A percentile compares a stretch with the other conserved stretches of the same genome.
These are phyloP conservation scores for Aureobasidium namibiae DNA, from an alignment of 2,329 filamentous ascomycete species.

Conservation along the genomic window DNA sequence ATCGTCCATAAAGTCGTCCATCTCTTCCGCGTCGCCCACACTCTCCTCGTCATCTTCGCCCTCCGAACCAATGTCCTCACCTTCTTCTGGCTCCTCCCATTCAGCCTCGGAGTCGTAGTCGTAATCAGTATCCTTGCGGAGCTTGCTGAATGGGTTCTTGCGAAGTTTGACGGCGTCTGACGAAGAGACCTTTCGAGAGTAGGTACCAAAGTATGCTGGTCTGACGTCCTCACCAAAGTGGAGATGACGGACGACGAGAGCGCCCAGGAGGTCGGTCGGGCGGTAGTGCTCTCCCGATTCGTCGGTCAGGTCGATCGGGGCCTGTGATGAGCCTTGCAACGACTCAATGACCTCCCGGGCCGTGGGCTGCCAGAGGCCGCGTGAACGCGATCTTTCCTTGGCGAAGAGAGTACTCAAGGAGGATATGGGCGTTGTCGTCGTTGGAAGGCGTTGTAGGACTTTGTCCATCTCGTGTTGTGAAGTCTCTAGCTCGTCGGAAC, in stretches of 20 bases:
- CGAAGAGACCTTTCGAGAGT: conserved; percentile 50
- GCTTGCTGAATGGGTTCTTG: conserved; percentile 46
- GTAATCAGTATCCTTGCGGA: conserved; percentile 61
- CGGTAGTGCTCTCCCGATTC: conserved; percentile 24
- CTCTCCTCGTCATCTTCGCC: conserved; percentile 62
- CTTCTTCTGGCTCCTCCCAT: conserved; percentile 71
- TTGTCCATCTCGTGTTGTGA: conserved; percentile 4
- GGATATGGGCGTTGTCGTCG: not conserved
- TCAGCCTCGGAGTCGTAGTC: conserved; percentile 80
- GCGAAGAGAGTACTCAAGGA: not conserved
- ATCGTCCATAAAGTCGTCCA: conserved; percentile 83
- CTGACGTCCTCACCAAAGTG: conserved; percentile 55
- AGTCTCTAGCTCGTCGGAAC: conserved; percentile 16
- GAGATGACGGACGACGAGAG: conserved; percentile 56
- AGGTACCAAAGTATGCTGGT: conserved; percentile 63
- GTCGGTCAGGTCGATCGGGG: conserved; percentile 36
- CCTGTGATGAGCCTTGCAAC: conserved; percentile 32
- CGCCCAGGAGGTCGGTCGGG: conserved; percentile 38
- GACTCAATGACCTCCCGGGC: conserved; percentile 35
- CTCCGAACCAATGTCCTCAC: conserved; percentile 57
- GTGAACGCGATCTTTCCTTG: not conserved
- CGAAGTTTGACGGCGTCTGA: conserved; percentile 39
- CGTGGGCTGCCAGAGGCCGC: conserved; percentile 14
- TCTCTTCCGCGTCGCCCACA: conserved; percentile 70
- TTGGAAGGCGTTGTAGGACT: not conserved